These are phyloP conservation scores for Yueomyces sinensis DNA, from an alignment of 805 yeast species.

Conservation along the genomic window DNA sequence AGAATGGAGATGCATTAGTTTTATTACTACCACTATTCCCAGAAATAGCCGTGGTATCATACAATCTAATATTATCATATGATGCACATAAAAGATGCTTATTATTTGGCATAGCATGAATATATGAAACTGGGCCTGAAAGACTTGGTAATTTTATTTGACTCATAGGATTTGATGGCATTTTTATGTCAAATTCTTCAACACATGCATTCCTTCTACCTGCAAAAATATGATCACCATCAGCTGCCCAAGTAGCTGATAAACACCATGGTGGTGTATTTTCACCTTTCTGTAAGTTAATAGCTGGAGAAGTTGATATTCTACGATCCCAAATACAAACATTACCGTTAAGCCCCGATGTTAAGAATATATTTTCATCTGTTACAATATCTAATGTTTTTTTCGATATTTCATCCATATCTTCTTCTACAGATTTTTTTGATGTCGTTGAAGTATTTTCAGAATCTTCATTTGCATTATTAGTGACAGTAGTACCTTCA, in stretches of 20 bases:
- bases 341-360: slow-evolving; percentile 76
- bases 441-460: slow-evolving; percentile 2
- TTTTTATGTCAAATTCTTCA: slow-evolving; percentile 57
- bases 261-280: slow-evolving; percentile 91
- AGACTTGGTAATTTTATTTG: slow-evolving; percentile 66
- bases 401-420: slow-evolving; percentile 13
- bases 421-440: slow-evolving; percentile 1
- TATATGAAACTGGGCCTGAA: slow-evolving; percentile 81
- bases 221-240: slow-evolving; percentile 66
- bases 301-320: slow-evolving; percentile 25
- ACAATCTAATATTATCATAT: slow-evolving; percentile 75
- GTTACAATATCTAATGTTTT: slow-evolving; percentile 14
- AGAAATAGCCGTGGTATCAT: slow-evolving; percentile 53
- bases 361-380: slow-evolving; percentile 47
- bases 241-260: slow-evolving; percentile 75
- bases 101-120: slow-evolving; percentile 68
- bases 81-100: slow-evolving; percentile 79
- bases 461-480: slow-evolving; percentile 2
- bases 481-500: slow-evolving; percentile 3
- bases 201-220: slow-evolving; percentile 86
- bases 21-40: not conserved
- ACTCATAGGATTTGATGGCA: slow-evolving; percentile 43
- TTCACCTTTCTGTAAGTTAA: slow-evolving; percentile 40
- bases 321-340: slow-evolving; percentile 77
- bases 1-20: slow-evolving; percentile 45